Base-by-base conservation (phyloP, 352 stramenopile genomes). In the Phytophthora tubulina region DNA sequence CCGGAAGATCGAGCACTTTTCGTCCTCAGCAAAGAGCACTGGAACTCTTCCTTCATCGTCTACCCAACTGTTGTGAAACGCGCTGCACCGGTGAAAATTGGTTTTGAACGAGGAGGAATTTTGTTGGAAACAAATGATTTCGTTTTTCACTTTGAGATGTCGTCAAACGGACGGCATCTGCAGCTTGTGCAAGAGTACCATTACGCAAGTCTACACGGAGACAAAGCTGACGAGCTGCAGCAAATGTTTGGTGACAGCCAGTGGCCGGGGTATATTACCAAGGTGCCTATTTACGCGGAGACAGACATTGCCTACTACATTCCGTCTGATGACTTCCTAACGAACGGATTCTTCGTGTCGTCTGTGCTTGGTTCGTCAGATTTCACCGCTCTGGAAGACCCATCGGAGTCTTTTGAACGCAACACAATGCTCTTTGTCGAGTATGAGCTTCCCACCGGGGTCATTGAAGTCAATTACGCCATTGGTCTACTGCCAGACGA, bases 331-430 rank as follows among this genome's bases (percentile, higher is more conserved):
- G 21, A 74, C 15, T 91, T 95, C 36, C 63, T 92, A 50, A 60
- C 70, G 3, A 92, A 85, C 53, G 90, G 89, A 6, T 97, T 96
- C 67, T 96, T 90, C 50, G 86, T 95, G 13, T 85, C 86, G 0
- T 67, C 75, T 15, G 52, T 61, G 10, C 79, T 93, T 31, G 67
- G 67, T 61, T 73, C 72, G 9, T 50, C 52, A 4, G 58, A 69
- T 44, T 77, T 77, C 15, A 74, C 41, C 3, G 58, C 59, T 3
- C 32, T 79, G 0, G 63, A 79, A 61, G 21, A 56, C 1, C 78
- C 82, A 13, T 73, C 79, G 1, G 76, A 81, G 31, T 90, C 82
- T 38, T 97, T 89, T 72, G 82, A 79, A 6, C 84, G 81, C 33
- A 97, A 96, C 49, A 71, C 86, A 35, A 83, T 92, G 54, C 46